These are phyloP conservation scores for Pseudocercospora fijiensis DNA, from an alignment of 2,329 filamentous ascomycete species.

Conservation along the genomic window DNA sequence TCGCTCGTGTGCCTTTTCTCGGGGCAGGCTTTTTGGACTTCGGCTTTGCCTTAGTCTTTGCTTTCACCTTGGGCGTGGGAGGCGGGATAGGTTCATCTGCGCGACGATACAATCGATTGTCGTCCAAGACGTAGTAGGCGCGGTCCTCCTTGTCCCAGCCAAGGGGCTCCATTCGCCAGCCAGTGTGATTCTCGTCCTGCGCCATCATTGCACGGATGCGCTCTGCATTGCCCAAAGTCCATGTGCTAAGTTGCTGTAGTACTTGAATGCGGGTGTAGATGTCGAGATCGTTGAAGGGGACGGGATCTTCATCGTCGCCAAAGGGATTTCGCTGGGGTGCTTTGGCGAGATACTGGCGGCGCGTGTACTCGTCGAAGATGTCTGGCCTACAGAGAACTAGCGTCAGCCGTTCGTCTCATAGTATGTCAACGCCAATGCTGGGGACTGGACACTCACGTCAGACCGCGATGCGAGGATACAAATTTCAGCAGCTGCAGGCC, in stretches of 20 bases:
- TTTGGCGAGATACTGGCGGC: constrained; percentile 83
- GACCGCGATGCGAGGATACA: constrained; percentile 86
- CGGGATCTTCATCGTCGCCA: constrained; percentile 69
- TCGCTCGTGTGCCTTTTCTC: constrained; percentile 58
- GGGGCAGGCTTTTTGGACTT: constrained; percentile 56
- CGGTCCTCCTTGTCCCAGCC: constrained; percentile 89
- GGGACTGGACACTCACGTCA: constrained; percentile 65
- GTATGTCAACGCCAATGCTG: not conserved
- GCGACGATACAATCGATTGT: constrained; percentile 86
- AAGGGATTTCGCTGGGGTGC: constrained; percentile 80
- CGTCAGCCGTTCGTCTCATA: not conserved
- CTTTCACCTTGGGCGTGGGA: constrained; percentile 54
- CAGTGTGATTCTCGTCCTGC: constrained; percentile 62
- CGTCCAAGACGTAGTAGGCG: constrained; percentile 86
- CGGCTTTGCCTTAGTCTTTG: constrained; percentile 57
- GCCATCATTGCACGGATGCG: constrained; percentile 82
- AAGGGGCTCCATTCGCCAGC: constrained; percentile 68
- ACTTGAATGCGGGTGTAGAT: constrained; percentile 78
- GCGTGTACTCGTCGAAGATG: constrained; percentile 89
- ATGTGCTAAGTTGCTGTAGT: constrained; percentile 83
- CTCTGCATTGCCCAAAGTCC: constrained; percentile 85
- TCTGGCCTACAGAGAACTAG: constrained; percentile 61
- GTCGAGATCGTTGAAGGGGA: constrained; percentile 77
- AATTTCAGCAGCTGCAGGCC: constrained; percentile 86
- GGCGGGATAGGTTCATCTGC: constrained; percentile 69